Evolutionary conservation across 768 basidiomycete genomes (phyloP), one percentile per base, ranked within the genome.

Genomic region (Candolleomyces eurysporus): DNA sequence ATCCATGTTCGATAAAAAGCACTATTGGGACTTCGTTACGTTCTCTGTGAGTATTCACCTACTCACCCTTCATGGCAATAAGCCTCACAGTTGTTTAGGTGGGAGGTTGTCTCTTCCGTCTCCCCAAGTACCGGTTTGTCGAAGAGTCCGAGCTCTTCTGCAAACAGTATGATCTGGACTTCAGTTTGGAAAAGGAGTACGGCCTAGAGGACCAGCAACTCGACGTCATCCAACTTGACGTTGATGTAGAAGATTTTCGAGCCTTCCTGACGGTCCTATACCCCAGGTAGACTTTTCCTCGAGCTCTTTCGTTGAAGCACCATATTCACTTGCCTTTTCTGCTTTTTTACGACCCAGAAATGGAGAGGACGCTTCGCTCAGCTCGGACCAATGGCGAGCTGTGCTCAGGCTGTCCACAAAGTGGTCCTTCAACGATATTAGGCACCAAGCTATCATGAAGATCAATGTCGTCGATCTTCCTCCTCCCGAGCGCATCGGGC

Each of bases 401-500:
- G 69, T 76, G 22, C 63, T 78, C 22, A 75, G 75, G 62, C 66
- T 80, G 19, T 66, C 79, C 7, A 72, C 64, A 7, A 74, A 76
- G 67, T 80, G 79, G 76, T 65, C 67, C 49, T 76, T 76, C 48
- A 60, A 67, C 21, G 49, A 59, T 11, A 54, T 78, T 39, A 68
- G 75, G 36, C 52, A 62, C 16, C 60, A 66, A 36, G 75, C 76
- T 7, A 66, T 76, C 16, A 13, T 68, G 4, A 57, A 64, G 2
- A 65, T 81, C 46, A 10, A 17, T 22, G n/a, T 14, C 19, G 30
- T 31, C 49, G 45, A 53, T 6, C 46, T 69, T 17, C 58, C 62
- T 10, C 61, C 67, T n/a, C 63, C 69, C 19, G 67, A 72, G 43
- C 73, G 70, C 55, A 67, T 79, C 46, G 60, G 52, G 4, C 63